Base-by-base conservation (phyloP, 805 yeast genomes). In the Candida alai region DNA sequence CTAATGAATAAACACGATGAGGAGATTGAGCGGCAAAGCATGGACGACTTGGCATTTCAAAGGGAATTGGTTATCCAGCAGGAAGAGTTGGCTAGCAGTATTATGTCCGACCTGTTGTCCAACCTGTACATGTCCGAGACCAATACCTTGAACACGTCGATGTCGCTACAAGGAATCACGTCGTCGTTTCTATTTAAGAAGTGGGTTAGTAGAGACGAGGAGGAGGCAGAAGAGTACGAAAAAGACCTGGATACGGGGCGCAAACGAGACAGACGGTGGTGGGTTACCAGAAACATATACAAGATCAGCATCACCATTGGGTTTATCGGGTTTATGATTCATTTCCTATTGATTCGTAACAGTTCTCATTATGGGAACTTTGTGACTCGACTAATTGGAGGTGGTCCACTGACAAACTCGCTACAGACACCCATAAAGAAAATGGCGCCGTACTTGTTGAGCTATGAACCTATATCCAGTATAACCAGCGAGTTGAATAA, bases 231-330 rank as follows among this genome's bases (percentile, higher is more conserved):
- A 3, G 30, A 40, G 23, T n/a, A n/a, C n/a, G n/a, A n/a, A n/a
- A n/a, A n/a, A n/a, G n/a, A n/a, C n/a, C n/a, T n/a, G n/a, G 39
- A 41, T 2, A 30, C 13, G 6, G 37, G 30, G 13, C 38, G 39
- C 19, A 42, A 36, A 31, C n/a, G 37, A 11, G 24, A 32, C 13
- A 32, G 32, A 18, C 27, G 45, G 6, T 34, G 35, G 35, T 33
- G 27, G 33, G 32, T 35, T 17, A 12, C 45, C 16, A 40, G 42
- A 17, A 50, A 50, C 23, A 36, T 65, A 13, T 59, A 59, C 41
- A 56, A 51, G 34, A 33, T 63, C 18, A 62, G 69, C 28, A 42
- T 64, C 34, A 57, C 68, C 1, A 54, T 65, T 19, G 71, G 71
- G 1, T 49, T 65, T 28, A 47, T 65, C 22, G 70, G 72, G 2